phyloP scores from a whole-genome alignment of 2,329 filamentous ascomycete genomes.

The Trichoderma hamatum region DNA sequence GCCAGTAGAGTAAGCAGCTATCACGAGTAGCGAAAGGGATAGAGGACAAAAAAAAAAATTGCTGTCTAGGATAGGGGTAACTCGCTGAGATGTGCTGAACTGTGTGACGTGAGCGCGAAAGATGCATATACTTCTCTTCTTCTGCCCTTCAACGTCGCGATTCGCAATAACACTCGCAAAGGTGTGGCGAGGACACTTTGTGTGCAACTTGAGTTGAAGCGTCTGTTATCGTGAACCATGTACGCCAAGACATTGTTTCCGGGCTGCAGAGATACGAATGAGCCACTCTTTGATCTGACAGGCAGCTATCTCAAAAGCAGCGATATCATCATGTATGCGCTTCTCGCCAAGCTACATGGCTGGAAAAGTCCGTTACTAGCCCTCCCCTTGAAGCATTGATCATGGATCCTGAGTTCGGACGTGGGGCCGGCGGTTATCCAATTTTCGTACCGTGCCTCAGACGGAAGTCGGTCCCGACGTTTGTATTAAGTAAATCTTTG shows the following conservation, averaged over 20 bases:
- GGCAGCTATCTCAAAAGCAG: constrained; percentile 8
- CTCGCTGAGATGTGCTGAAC: background rate
- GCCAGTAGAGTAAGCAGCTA: background rate
- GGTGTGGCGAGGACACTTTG: background rate
- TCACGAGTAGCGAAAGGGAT: background rate
- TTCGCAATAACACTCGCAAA: background rate
- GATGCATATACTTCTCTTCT: background rate
- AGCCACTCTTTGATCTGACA: background rate
- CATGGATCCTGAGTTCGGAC: constrained; percentile 17
- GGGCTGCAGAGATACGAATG: background rate
- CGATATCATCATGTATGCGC: background rate
- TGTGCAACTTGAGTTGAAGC: background rate
- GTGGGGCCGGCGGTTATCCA: constrained; percentile 23
- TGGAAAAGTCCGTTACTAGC: constrained; percentile 1
- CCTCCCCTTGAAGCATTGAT: background rate
- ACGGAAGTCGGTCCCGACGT: constrained; percentile 25
- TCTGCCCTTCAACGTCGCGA: background rate
- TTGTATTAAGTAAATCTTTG: constrained; percentile 8
- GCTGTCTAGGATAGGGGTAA: background rate
- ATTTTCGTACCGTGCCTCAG: constrained; percentile 12
- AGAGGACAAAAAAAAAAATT: background rate
- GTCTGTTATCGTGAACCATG: background rate
- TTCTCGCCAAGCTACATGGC: constrained; percentile 8
- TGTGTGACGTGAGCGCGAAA: background rate
- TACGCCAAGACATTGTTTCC: background rate